phyloP scores from a whole-genome alignment of 176 grass and related monocot genomes.

The Triticum aestivum region DNA sequence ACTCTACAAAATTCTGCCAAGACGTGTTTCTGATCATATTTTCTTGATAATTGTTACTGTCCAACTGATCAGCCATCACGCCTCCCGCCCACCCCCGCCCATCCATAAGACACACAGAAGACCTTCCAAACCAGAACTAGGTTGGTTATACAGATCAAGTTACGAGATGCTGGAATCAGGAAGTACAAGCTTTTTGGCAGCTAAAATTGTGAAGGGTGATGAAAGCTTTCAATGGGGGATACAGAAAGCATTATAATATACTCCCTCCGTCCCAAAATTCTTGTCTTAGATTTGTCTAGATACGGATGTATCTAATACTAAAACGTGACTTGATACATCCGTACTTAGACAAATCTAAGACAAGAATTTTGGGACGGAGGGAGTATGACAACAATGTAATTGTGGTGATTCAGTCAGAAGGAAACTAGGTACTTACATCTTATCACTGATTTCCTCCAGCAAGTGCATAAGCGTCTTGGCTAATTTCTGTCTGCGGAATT shows the following conservation, averaged over 20 bases:
- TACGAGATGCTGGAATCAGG: not conserved
- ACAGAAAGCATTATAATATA: not conserved
- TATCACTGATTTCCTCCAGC: constrained; percentile 90
- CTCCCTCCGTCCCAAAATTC: too few relatives aligned
- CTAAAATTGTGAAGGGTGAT: too few relatives aligned
- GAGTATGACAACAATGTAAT: not conserved
- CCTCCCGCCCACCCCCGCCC: too few relatives aligned
- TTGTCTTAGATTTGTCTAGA: too few relatives aligned
- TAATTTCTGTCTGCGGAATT: constrained; percentile 85
- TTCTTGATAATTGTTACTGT: not conserved
- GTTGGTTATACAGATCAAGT: not conserved
- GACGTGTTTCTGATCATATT: not conserved
- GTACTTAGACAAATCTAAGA: too few relatives aligned
- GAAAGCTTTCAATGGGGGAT: too few relatives aligned
- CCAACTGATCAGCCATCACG: too few relatives aligned
- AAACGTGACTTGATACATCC: too few relatives aligned
- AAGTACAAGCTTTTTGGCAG: not conserved
- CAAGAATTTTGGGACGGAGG: too few relatives aligned
- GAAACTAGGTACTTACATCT: constrained; percentile 58
- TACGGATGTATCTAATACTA: too few relatives aligned
- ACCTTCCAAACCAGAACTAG: not conserved
- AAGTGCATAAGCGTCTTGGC: constrained; percentile 95
- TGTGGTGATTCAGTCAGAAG: not conserved
- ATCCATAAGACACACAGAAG: not conserved
- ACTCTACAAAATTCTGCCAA: not conserved